Conservation (phyloP, 2,329 filamentous ascomycete genomes). For the Keithomyces neogunnii region DNA sequence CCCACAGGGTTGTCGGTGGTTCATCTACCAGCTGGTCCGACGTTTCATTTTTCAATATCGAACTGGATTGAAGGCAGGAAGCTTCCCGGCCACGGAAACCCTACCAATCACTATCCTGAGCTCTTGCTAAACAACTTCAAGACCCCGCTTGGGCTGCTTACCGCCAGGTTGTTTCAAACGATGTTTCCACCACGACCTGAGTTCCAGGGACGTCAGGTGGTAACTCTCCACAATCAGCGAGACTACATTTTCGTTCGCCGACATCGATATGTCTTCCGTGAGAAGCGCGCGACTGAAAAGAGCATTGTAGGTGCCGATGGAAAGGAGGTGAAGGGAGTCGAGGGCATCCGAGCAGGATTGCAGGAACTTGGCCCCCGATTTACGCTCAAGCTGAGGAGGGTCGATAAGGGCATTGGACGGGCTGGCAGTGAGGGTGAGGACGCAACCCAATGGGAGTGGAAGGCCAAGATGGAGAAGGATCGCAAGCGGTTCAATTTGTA, state of each 20-base stretch:
- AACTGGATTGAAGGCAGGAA: slow-evolving; percentile 88
- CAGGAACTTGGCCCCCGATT: slow-evolving; percentile 81
- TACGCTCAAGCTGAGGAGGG: slow-evolving; percentile 72
- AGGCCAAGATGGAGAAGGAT: slow-evolving; percentile 87
- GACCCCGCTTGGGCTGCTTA: slow-evolving; percentile 81
- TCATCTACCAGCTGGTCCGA: slow-evolving; percentile 76
- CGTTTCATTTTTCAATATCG: slow-evolving; percentile 84
- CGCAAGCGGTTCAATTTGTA: slow-evolving; percentile 90
- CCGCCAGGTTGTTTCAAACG: slow-evolving; percentile 67
- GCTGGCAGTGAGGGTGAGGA: slow-evolving; percentile 60
- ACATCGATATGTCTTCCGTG: slow-evolving; percentile 87
- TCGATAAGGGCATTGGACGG: slow-evolving; percentile 77
- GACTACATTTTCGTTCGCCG: slow-evolving; percentile 92
- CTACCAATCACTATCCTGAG: slow-evolving; percentile 85
- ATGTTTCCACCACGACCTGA: slow-evolving; percentile 67
- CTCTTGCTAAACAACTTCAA: slow-evolving; percentile 90
- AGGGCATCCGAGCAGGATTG: slow-evolving; percentile 76
- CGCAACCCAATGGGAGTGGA: slow-evolving; percentile 94
- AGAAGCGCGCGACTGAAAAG: slow-evolving; percentile 82
- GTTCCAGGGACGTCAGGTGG: slow-evolving; percentile 76
- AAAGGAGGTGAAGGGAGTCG: slow-evolving; percentile 73
- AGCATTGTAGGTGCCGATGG: slow-evolving; percentile 74
- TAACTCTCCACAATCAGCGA: slow-evolving; percentile 89
- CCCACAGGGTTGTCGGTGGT: slow-evolving; percentile 76
- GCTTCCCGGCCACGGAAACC: slow-evolving; percentile 78